These are phyloP conservation scores for Citrus sinensis DNA, from an alignment of 345 rosid species.

Conservation along the genomic window DNA sequence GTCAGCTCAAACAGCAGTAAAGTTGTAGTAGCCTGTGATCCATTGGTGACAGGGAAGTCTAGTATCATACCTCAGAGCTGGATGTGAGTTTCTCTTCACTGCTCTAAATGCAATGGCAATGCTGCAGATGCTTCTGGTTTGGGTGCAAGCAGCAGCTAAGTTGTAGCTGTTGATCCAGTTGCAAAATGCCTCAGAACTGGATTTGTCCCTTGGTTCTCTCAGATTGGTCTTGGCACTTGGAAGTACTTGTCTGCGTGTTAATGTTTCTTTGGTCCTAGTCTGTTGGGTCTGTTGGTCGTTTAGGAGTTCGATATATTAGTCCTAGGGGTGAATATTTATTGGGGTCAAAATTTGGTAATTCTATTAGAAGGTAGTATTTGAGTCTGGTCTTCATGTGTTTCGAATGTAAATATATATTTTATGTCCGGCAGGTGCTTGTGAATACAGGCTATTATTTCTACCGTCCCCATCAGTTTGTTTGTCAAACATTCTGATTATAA, in stretches of 20 bases:
- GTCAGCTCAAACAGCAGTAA: conserved; percentile 29
- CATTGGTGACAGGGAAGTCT: conserved; percentile 25
- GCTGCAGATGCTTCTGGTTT: conserved; percentile 41
- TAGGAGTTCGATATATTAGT: conserved; percentile 21
- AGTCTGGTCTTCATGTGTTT: conserved; percentile 23
- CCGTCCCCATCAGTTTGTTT: conserved; percentile 17
- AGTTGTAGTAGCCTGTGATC: conserved; percentile 13
- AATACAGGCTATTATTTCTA: conserved; percentile 31
- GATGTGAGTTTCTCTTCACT: conserved; percentile 37
- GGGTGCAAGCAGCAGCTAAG: conserved; percentile 26
- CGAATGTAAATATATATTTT: conserved; percentile 36
- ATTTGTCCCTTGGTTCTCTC: conserved; percentile 26
- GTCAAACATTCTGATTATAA: conserved; percentile 39
- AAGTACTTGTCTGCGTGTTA: neutral
- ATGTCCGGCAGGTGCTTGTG: conserved; percentile 24
- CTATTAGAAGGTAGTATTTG: conserved; percentile 27
- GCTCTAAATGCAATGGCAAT: conserved; percentile 46
- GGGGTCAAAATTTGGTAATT: conserved; percentile 17
- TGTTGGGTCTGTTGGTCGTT: conserved; percentile 17
- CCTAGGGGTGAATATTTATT: neutral
- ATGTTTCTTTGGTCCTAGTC: conserved; percentile 2
- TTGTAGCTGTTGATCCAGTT: conserved; percentile 18
- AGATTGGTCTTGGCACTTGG: conserved; percentile 6
- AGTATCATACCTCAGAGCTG: conserved; percentile 34
- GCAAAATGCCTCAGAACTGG: conserved; percentile 36